Conservation (phyloP, 2,329 filamentous ascomycete genomes). For the Orbilia blumenaviensis region DNA sequence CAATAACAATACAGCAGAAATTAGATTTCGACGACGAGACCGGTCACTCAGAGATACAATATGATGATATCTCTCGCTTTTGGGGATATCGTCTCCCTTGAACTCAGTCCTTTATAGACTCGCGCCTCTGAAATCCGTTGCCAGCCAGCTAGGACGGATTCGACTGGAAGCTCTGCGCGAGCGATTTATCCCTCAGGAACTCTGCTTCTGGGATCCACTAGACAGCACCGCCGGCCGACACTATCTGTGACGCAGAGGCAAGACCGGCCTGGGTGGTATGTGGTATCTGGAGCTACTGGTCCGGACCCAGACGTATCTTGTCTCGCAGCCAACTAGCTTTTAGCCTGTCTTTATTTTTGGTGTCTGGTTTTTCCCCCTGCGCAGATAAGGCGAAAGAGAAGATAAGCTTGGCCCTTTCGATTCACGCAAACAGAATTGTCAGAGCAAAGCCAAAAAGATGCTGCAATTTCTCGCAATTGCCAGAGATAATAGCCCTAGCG, state of each 20-base stretch:
- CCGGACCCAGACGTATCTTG: constrained; percentile 7
- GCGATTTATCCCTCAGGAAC: constrained; percentile 52
- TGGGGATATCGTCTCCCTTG: constrained; percentile 5
- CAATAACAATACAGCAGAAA: constrained; percentile 45
- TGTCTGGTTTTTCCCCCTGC: constrained; percentile 28
- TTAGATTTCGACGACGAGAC: constrained; percentile 39
- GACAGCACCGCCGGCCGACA: constrained; percentile 3
- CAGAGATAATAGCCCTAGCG: constrained; percentile 26
- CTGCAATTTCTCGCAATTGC: constrained; percentile 6
- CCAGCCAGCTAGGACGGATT: constrained; percentile 30
- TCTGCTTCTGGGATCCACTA: constrained; percentile 30
- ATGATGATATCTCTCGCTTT: constrained; percentile 32
- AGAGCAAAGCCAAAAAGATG: constrained; percentile 1
- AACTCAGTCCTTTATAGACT: constrained; percentile 12
- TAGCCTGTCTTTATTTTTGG: constrained; percentile 53
- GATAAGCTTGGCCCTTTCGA: constrained; percentile 53
- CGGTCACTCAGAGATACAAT: not conserved
- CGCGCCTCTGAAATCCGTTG: constrained; percentile 7
- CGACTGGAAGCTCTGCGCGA: constrained; percentile 11
- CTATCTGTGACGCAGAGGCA: constrained; percentile 44
- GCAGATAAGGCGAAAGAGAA: constrained; percentile 43
- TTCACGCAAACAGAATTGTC: constrained; percentile 45
- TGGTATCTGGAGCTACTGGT: constrained; percentile 13
- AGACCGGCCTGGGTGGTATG: not conserved
- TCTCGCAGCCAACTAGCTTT: constrained; percentile 26